Evolutionary conservation across 768 basidiomycete genomes (phyloP), one percentile per base, ranked within the genome.

Genomic region (Mycena kentingensis): DNA sequence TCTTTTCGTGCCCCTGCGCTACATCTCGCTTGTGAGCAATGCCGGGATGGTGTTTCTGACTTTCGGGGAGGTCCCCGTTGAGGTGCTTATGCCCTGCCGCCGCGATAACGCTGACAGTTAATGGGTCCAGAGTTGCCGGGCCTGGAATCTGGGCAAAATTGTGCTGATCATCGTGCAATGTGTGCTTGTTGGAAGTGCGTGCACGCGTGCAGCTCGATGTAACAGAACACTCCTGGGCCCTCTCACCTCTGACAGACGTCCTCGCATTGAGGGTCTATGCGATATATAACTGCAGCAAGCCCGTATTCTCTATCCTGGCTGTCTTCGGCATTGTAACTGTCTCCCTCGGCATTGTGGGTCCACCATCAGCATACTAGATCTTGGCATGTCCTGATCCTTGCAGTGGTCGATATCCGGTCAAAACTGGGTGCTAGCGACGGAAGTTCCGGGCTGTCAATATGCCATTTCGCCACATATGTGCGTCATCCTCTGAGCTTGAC

Each of bases 251-350:
- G 16, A 6, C 18, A 53, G 52, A 18, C 22, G 24, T 53, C n/a
- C 42, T 54, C 4, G 52, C 25, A 35, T 24, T 54, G 32, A 39
- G 52, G 4, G 16, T 54, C 13, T 54, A 54, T 25, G 52, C 22
- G 5, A 43, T 49, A 41, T 54, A 49, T n/a, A 43, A 37, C 25
- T 49, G 22, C 41, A 49, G 26, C 41, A 48, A 38, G 42, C 24
- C 25, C 8, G 34, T 54, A 3, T 31, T 54, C 2, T 21, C 12
- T 2, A 16, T 48, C 13, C 35, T 54, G 0, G 3, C 19, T 16
- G 5, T 2, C 16, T 15, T 22, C 2, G 46, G 39, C 13, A 2
- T 37, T 1, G 16, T 11, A 1, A 35, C 52, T 4, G 13, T 32
- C 11, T 11, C 3, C 12, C 34, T 54, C 18, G 52, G 41, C 18